Evolutionary conservation across 768 basidiomycete species (phyloP).

Genomic region (Trametes sanguinea): DNA sequence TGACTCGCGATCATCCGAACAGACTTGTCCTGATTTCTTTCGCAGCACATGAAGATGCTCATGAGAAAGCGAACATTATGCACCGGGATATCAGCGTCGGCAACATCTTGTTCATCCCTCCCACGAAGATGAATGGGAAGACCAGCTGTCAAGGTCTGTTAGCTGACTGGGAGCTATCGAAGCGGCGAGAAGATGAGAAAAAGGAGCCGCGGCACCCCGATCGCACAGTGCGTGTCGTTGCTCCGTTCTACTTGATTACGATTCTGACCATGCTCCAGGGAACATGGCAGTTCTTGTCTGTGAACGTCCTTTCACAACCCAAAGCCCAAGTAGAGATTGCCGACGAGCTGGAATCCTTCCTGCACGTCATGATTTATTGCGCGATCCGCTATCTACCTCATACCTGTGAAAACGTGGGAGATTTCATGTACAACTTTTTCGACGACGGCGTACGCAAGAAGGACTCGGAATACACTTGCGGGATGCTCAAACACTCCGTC

Average conservation of each 20-base stretch:
- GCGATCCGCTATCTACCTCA: conserved; percentile 19
- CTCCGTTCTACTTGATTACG: no score
- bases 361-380: conserved; percentile 3
- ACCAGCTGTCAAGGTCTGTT: neutral
- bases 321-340: neutral
- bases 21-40: no score
- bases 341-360: conserved; percentile 15
- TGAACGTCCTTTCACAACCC: neutral
- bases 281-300: conserved; percentile 17
- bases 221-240: neutral
- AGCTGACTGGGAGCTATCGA: conserved; percentile 13
- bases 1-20: no score
- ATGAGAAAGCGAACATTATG: neutral
- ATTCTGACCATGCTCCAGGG: neutral
- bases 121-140: neutral
- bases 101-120: conserved; percentile 4
- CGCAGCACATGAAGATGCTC: neutral
- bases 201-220: neutral
- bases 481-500: no score
- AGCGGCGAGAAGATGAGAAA: neutral
- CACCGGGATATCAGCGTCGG: conserved; percentile 16
- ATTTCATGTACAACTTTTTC: conserved; percentile 16
- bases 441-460: neutral
- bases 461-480: no score
- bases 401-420: conserved; percentile 11